A percentile compares a stretch with the other conserved stretches of the same genome.
These are phyloP conservation scores for Talaromyces verruculosus DNA, from an alignment of 2,329 filamentous ascomycete species.

Conservation along the genomic window DNA sequence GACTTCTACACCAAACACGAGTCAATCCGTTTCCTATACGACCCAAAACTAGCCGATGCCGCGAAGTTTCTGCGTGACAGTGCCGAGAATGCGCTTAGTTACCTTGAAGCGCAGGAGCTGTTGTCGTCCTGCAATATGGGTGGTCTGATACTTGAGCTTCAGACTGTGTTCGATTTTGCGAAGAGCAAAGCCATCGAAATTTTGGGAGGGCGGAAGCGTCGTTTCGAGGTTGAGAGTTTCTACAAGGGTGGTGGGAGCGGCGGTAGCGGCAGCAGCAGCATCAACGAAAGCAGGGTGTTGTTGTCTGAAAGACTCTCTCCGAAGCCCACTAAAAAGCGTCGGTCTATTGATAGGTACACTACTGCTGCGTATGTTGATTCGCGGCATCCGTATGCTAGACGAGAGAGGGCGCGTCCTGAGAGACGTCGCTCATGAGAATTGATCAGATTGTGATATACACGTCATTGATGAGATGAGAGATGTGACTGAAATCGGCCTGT, in stretches of 20 bases:
- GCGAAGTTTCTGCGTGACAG: slow-evolving; percentile 47
- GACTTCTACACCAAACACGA: slow-evolving; percentile 36
- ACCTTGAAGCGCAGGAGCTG: slow-evolving; percentile 33
- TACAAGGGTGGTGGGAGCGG: background rate
- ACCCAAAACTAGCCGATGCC: slow-evolving; percentile 28
- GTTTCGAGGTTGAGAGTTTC: slow-evolving; percentile 33
- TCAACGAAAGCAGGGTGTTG: background rate
- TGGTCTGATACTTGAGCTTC: slow-evolving; percentile 29
- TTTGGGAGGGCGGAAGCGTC: slow-evolving; percentile 41
- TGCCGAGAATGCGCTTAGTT: slow-evolving; percentile 43
- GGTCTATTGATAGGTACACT: slow-evolving; percentile 4
- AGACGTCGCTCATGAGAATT: background rate
- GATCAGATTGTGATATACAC: background rate
- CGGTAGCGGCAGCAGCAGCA: background rate
- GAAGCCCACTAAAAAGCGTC: background rate
- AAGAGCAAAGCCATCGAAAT: slow-evolving; percentile 38
- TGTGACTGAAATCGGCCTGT: background rate
- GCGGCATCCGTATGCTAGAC: slow-evolving; percentile 6
- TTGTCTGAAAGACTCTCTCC: background rate
- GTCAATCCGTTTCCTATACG: background rate
- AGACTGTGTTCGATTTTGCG: slow-evolving; percentile 35
- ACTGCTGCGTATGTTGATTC: background rate
- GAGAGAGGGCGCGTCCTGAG: background rate
- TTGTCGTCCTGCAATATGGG: slow-evolving; percentile 21
- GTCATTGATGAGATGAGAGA: background rate